Evolutionary conservation across 768 basidiomycete genomes (phyloP), one percentile per base, ranked within the genome.

Genomic region (Suillus sp.): DNA sequence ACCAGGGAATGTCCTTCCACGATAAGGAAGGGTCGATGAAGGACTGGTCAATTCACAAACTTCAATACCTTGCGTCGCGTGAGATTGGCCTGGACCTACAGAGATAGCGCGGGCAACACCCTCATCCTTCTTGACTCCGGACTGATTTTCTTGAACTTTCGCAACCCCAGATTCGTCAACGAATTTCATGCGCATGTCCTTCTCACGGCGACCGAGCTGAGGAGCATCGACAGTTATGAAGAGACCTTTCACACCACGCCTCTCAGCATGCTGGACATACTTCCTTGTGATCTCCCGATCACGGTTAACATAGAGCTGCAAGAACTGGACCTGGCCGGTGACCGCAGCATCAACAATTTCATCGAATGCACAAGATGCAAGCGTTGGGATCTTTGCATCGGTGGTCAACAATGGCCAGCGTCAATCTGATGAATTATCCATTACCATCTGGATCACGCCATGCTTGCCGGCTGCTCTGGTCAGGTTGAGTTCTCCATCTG

Each of bases 181-280:
- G 65, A 98, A 98, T 72, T 95, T 96, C 87, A 91, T 91, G 30
- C 96, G 83, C 95, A 99, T 98, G 71, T 99, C 96, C 64, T 96
- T 95, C 74, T 96, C 95, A 64, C 96, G 84, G 14, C 95, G 86
- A 50, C 96, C 96, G 11, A 99, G 87, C 68, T 97, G 95, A 7
- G 96, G 96, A 0, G 96, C 96, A 77, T 99, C 96, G 32, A 99
- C 96, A 0, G 96, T 98, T 73, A 99, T 97, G 76, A 99, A 98
- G 14, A 99, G 79, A 4, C 84, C 96, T 74, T 95, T 96, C 71
- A 99, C 85, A 2, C 96, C 96, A 32, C 95, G 86, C 66, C 83
- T 79, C 76, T 96, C 95, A 1, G 97, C 97, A 66, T 96, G 93
- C 68, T 92, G 86, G 0, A 99, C 92, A 59, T 95, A 86, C 63